Percentiles rank a stretch among this genome's conserved stretches.
These are phyloP conservation scores for Hypholoma sublateritium DNA, from an alignment of 768 basidiomycete species.

Conservation along the genomic window DNA sequence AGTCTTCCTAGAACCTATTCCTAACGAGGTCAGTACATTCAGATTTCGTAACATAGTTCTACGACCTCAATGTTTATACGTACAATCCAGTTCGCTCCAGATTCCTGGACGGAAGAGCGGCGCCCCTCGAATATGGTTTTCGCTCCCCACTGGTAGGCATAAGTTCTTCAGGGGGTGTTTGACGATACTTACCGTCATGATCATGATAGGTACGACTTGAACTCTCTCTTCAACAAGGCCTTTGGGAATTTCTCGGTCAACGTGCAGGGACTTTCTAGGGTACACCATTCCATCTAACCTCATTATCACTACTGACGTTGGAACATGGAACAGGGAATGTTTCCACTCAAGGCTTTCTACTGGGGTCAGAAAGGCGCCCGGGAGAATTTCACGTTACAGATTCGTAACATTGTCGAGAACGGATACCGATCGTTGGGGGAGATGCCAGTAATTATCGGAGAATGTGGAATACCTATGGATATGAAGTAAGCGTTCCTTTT, in stretches of 20 bases:
- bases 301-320: not conserved
- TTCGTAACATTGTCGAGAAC: conserved; percentile 72
- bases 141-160: conserved; percentile 37
- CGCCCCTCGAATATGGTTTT: conserved; percentile 28
- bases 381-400: conserved; percentile 82
- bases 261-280: conserved; percentile 88
- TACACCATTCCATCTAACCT: conserved; percentile 30
- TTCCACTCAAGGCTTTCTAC: conserved; percentile 76
- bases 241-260: conserved; percentile 88
- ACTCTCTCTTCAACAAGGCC: conserved; percentile 80
- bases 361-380: conserved; percentile 84
- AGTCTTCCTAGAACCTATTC: conserved; percentile 82
- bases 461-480: conserved; percentile 96
- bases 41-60: not conserved
- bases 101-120: conserved; percentile 67
- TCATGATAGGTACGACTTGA: conserved; percentile 83
- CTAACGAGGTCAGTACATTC: conserved; percentile 73
- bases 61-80: conserved; percentile 8
- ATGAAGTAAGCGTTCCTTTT: conserved; percentile 73
- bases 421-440: conserved; percentile 75
- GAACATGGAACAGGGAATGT: conserved; percentile 67
- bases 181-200: not conserved
- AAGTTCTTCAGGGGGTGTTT: not conserved
- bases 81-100: conserved; percentile 66
- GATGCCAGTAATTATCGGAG: conserved; percentile 83